Percentiles rank a stretch among this genome's conserved stretches.
Evolutionary conservation across 768 basidiomycete species (phyloP).

Genomic region (Clavulina sp.): DNA sequence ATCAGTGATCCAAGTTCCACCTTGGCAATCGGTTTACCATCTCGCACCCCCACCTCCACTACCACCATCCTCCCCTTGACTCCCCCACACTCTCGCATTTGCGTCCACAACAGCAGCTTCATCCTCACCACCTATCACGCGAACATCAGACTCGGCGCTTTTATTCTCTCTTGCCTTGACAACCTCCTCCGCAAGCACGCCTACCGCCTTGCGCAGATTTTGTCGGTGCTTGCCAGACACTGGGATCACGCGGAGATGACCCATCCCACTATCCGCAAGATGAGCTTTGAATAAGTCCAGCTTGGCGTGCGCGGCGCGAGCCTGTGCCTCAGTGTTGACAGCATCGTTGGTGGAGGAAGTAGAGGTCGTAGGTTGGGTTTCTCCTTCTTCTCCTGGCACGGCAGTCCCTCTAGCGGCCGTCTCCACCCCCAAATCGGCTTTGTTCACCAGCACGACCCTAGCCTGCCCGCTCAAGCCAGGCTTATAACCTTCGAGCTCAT

Average conservation of each 20-base stretch:
- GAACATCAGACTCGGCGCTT: neutral
- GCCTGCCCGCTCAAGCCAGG: conserved; percentile 60
- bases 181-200: conserved; percentile 50
- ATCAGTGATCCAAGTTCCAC: too few relatives aligned
- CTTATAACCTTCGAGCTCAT: conserved; percentile 75
- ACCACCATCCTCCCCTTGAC: too few relatives aligned
- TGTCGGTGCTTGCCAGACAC: conserved; percentile 74
- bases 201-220: conserved; percentile 57
- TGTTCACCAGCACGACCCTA: conserved; percentile 80
- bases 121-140: neutral
- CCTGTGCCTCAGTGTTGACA: conserved; percentile 28
- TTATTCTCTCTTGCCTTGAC: conserved; percentile 26
- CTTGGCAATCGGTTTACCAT: too few relatives aligned
- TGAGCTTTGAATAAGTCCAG: conserved; percentile 36
- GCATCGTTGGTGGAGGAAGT: neutral
- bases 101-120: neutral
- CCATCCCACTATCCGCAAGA: conserved; percentile 2
- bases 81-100: neutral
- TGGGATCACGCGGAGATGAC: conserved; percentile 51
- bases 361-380: too few relatives aligned
- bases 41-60: too few relatives aligned
- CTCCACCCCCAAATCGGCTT: conserved; percentile 66
- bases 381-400: conserved; percentile 6
- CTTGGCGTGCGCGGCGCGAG: conserved; percentile 39
- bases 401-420: too few relatives aligned